phyloP scores from a whole-genome alignment of 352 stramenopile genomes.

The Globisporangium uncinulatum region DNA sequence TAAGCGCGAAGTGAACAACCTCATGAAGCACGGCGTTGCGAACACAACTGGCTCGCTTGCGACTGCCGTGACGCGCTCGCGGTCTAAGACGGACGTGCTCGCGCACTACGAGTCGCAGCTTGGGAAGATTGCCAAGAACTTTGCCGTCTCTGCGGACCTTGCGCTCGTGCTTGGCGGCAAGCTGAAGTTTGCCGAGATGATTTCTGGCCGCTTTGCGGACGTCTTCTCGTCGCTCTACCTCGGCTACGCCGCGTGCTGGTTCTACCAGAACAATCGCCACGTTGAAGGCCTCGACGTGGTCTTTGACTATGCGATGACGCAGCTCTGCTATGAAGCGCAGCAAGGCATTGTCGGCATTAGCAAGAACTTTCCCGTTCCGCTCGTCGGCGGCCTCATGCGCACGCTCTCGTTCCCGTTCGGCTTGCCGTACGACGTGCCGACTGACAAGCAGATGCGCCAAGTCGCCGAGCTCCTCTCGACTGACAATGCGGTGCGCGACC shows the following conservation, averaged over 20 bases:
- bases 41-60: conserved; percentile 91
- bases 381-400: conserved; percentile 92
- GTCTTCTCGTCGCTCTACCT: conserved; percentile 97
- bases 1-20: conserved; percentile 93
- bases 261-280: conserved; percentile 93
- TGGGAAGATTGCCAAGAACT: conserved; percentile 95
- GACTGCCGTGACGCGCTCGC: conserved; percentile 86
- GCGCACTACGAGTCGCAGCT: conserved; percentile 97
- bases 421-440: conserved; percentile 87
- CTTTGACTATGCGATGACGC: conserved; percentile 96
- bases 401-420: conserved; percentile 95
- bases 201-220: conserved; percentile 96
- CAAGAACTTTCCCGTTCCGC: conserved; percentile 95
- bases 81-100: conserved; percentile 91
- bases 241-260: conserved; percentile 96
- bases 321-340: conserved; percentile 94
- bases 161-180: conserved; percentile 95
- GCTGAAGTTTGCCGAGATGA: conserved; percentile 98
- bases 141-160: conserved; percentile 94
- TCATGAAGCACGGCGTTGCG: conserved; percentile 90
- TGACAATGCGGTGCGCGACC: conserved; percentile 56
- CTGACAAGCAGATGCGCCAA: conserved; percentile 81
- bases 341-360: conserved; percentile 93
- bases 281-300: conserved; percentile 94
- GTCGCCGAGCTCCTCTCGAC: conserved; percentile 70